Conservation (phyloP, 1,284 basidiomycete species). For the Melampsora larici-populina region DNA sequence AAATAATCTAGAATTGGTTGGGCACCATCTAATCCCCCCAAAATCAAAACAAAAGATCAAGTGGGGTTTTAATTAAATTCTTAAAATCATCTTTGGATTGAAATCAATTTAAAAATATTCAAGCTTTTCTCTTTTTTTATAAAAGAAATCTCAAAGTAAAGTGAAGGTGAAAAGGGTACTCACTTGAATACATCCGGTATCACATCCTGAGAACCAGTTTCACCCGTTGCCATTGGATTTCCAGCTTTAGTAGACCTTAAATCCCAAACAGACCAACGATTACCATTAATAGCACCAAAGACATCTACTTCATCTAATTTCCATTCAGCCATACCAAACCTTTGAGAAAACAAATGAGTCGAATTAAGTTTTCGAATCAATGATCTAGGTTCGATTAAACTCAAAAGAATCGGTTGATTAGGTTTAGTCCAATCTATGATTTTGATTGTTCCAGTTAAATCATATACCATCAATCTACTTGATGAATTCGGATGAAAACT, state of each 20-base stretch:
- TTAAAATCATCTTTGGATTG: too few relatives aligned
- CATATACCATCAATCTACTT: constrained; percentile 36
- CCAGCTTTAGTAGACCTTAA: constrained; percentile 23
- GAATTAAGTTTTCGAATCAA: constrained; percentile 28
- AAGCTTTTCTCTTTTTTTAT: too few relatives aligned
- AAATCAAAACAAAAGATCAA: not conserved
- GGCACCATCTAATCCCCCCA: constrained; percentile 25
- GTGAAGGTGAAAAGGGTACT: not conserved
- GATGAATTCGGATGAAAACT: constrained; percentile 36
- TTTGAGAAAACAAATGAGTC: not conserved
- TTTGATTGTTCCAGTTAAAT: constrained; percentile 35
- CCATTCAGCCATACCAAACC: constrained; percentile 38
- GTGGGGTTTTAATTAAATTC: not conserved
- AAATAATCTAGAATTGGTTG: constrained; percentile 35
- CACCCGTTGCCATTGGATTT: constrained; percentile 27
- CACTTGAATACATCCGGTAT: constrained; percentile 30
- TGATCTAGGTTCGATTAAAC: constrained; percentile 31
- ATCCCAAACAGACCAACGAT: constrained; percentile 36
- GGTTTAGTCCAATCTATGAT: constrained; percentile 42
- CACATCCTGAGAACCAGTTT: constrained; percentile 6
- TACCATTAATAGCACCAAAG: constrained; percentile 35
- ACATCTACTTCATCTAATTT: constrained; percentile 33
- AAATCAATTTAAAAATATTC: too few relatives aligned
- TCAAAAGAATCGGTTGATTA: constrained; percentile 23
- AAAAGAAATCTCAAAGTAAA: not conserved